Percentiles rank a stretch among this genome's conserved stretches.
phyloP scores from a whole-genome alignment of 192 early-diverging fungal genomes.

The Coemansia sp. region DNA sequence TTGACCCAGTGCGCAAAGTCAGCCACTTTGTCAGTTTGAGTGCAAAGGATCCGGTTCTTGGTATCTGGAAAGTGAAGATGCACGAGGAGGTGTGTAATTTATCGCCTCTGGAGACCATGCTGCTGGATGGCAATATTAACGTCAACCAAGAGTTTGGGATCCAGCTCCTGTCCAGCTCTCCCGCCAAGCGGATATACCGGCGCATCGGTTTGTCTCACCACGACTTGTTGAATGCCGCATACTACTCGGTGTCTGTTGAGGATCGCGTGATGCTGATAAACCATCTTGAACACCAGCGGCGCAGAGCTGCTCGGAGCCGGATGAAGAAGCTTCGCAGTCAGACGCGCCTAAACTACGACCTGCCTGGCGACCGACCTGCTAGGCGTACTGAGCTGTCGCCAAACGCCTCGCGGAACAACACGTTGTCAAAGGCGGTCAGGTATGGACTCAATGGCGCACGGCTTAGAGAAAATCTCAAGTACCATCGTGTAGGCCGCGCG shows the following conservation, averaged over 20 bases:
- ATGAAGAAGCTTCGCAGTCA: constrained; percentile 19
- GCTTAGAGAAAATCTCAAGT: constrained; percentile 36
- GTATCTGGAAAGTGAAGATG: constrained; percentile 59
- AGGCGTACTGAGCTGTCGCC: constrained; percentile 23
- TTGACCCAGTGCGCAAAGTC: constrained; percentile 48
- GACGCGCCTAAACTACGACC: constrained; percentile 12
- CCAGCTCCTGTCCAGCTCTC: constrained; percentile 28
- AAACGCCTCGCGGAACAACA: constrained; percentile 14
- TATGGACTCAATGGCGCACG: constrained; percentile 25
- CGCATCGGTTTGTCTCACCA: constrained; percentile 48
- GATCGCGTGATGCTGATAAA: constrained; percentile 40
- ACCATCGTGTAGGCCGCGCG: constrained; percentile 31
- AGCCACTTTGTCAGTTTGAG: constrained; percentile 42
- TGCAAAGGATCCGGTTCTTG: constrained; percentile 47
- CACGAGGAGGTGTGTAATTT: constrained; percentile 47
- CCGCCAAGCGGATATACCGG: constrained; percentile 38
- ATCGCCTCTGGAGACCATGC: constrained; percentile 32
- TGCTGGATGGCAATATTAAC: constrained; percentile 13
- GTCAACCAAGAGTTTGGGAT: constrained; percentile 9
- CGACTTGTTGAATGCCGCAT: constrained; percentile 42
- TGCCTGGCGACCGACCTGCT: constrained; percentile 4
- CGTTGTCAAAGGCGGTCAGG: constrained; percentile 20
- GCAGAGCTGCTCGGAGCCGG: constrained; percentile 10
- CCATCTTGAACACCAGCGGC: constrained; percentile 34
- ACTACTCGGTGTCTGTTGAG: constrained; percentile 41